These are phyloP conservation scores for Cucurbita argyrosperma DNA, from an alignment of 306 rosid species.

Conservation along the genomic window DNA sequence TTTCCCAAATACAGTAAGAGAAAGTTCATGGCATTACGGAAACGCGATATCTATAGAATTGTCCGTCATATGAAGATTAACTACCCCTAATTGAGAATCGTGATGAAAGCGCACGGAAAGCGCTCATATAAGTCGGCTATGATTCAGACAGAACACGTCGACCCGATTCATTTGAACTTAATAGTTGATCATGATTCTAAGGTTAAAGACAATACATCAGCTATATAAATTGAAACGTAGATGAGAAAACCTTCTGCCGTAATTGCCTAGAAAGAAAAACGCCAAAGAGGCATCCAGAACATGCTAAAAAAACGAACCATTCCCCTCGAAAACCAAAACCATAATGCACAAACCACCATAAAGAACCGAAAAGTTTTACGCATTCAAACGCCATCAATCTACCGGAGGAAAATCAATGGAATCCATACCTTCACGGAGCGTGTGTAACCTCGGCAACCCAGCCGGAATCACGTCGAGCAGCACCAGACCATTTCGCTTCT, in stretches of 20 bases:
- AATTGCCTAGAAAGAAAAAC: neutral
- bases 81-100: neutral
- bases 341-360: neutral
- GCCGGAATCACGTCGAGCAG: slow-evolving; percentile 63
- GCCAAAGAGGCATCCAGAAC: neutral
- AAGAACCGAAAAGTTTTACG: neutral
- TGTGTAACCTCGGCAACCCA: slow-evolving; percentile 73
- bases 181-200: neutral
- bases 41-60: neutral
- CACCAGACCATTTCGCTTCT: slow-evolving; percentile 34
- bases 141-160: neutral
- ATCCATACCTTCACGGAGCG: slow-evolving; percentile 73
- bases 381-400: slow-evolving; percentile 1
- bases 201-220: neutral
- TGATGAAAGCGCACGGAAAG: neutral
- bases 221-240: neutral
- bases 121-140: neutral
- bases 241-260: neutral
- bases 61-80: neutral
- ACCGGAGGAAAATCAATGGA: slow-evolving; percentile 5
- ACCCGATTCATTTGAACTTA: neutral
- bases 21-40: neutral
- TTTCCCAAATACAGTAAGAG: neutral
- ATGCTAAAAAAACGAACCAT: neutral
- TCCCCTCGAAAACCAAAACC: neutral